phyloP scores from a whole-genome alignment of 495 filamentous ascomycete genomes.

The Aspergillus affinis region DNA sequence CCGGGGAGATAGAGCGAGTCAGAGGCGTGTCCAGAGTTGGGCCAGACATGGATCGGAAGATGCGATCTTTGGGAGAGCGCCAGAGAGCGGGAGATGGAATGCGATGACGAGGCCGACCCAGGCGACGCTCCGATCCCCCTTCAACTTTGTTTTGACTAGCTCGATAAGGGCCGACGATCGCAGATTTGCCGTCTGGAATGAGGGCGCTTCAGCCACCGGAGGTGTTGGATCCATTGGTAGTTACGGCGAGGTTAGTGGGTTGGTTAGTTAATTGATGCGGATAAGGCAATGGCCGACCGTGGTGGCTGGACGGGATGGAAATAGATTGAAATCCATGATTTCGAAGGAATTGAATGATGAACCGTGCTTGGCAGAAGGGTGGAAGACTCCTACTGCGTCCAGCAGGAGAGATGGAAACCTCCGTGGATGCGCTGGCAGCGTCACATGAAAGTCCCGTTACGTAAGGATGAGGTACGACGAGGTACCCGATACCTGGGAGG shows the following conservation, averaged over 20 bases:
- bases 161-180: constrained; percentile 2
- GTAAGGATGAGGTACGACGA: not conserved
- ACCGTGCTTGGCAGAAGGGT: no score
- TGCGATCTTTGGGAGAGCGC: constrained; percentile 6
- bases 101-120: constrained; percentile 2
- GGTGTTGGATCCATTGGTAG: not conserved
- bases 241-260: no score
- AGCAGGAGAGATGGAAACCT: no score
- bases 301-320: not conserved
- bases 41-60: not conserved
- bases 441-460: not conserved
- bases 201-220: not conserved
- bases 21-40: not conserved
- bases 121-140: not conserved
- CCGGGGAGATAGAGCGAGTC: constrained; percentile 1
- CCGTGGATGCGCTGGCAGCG: no score
- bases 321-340: no score
- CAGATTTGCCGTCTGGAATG: constrained; percentile 4
- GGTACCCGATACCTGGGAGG: not conserved
- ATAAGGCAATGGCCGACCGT: not conserved
- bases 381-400: no score
- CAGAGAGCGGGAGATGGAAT: not conserved
- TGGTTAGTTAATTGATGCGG: no score
- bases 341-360: no score
- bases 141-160: constrained; percentile 6